Percentiles rank a stretch among this genome's conserved stretches.
Evolutionary conservation across 257 asterid genomes (phyloP).

Genomic region (Nicotiana tabacum): DNA sequence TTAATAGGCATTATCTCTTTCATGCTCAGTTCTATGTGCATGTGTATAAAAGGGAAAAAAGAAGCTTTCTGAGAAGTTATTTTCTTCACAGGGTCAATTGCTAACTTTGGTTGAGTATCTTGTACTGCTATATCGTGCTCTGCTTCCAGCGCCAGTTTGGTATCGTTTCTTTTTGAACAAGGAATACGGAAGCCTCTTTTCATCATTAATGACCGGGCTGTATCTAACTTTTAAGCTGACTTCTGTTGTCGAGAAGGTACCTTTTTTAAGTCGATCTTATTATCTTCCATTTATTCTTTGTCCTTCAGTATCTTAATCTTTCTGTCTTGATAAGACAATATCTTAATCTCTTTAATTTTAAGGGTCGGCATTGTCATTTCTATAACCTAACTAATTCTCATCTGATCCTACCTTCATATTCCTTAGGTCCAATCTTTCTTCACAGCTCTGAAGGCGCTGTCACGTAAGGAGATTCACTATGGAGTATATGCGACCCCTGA

Average conservation of each 20-base stretch:
- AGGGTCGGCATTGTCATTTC: not conserved
- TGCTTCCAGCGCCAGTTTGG: slow-evolving; percentile 94
- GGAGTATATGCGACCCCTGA: slow-evolving; percentile 85
- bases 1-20: not conserved
- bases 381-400: not conserved
- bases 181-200: slow-evolving; percentile 89
- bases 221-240: slow-evolving; percentile 89
- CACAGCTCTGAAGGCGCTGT: slow-evolving; percentile 62
- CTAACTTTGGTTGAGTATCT: slow-evolving; percentile 75
- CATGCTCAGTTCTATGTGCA: not conserved
- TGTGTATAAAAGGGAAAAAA: not conserved
- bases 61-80: not conserved
- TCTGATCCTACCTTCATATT: slow-evolving; percentile 10
- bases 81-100: slow-evolving; percentile 64
- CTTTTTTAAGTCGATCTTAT: not conserved
- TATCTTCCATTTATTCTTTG: slow-evolving; percentile 10
- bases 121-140: slow-evolving; percentile 71
- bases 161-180: slow-evolving; percentile 88
- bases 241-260: slow-evolving; percentile 89
- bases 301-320: not conserved
- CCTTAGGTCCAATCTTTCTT: slow-evolving; percentile 63
- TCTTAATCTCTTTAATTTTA: not conserved
- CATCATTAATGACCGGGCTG: slow-evolving; percentile 79
- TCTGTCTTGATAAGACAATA: not conserved
- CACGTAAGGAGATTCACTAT: slow-evolving; percentile 68